phyloP scores from a whole-genome alignment of 2,329 filamentous ascomycete species.

The Aspergillus unguis region DNA sequence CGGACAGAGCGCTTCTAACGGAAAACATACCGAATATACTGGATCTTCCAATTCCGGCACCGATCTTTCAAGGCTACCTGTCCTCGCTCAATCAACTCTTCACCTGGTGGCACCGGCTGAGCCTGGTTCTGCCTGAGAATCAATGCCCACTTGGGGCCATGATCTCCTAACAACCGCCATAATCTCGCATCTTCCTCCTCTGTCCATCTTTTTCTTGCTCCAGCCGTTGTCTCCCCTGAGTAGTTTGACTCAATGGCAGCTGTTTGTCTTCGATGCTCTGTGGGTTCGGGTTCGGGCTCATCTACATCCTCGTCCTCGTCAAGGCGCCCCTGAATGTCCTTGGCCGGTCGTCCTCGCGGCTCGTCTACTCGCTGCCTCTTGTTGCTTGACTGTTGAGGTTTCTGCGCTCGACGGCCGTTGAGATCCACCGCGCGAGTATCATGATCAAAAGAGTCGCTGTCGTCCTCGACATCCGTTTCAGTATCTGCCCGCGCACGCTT shows the following conservation, averaged over 20 bases:
- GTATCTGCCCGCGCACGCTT: slow-evolving; percentile 18
- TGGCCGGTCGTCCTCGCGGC: neutral
- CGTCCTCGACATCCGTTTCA: slow-evolving; percentile 30
- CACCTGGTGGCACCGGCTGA: slow-evolving; percentile 27
- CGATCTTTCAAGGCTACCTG: slow-evolving; percentile 56
- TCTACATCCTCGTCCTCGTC: neutral
- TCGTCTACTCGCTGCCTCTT: slow-evolving; percentile 11
- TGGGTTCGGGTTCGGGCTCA: neutral
- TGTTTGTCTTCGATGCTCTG: neutral
- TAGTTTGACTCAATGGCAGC: neutral
- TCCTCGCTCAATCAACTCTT: slow-evolving; percentile 38
- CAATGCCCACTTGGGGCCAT: slow-evolving; percentile 46
- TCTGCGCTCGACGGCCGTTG: slow-evolving; percentile 34
- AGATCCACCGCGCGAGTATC: slow-evolving; percentile 32
- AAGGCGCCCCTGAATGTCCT: neutral
- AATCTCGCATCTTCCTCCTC: slow-evolving; percentile 44
- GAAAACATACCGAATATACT: slow-evolving; percentile 9
- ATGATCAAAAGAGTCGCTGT: slow-evolving; percentile 46
- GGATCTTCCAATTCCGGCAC: slow-evolving; percentile 53
- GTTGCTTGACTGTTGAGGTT: slow-evolving; percentile 16
- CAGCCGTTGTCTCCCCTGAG: neutral
- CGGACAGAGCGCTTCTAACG: neutral
- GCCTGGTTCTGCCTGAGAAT: slow-evolving; percentile 41
- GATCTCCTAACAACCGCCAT: slow-evolving; percentile 47
- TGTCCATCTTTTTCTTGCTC: slow-evolving; percentile 34